Evolutionary conservation across 345 rosid genomes (phyloP), one percentile per base, ranked within the genome.

Genomic region (Boechera divaricarpa): DNA sequence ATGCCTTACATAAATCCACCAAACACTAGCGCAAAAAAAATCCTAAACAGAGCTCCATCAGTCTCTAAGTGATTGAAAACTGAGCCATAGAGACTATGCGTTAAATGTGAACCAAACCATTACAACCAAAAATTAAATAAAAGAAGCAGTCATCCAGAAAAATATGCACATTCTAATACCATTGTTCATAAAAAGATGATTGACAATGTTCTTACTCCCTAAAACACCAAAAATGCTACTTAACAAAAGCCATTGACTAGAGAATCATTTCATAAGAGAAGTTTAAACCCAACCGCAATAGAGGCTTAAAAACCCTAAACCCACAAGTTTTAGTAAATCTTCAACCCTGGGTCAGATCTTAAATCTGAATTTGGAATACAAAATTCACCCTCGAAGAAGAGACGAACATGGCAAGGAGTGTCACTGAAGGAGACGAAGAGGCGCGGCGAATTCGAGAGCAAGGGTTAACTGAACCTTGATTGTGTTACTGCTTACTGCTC

Each of bases 301-400:
- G 10, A 4, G 1, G 24, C 15, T 21, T 21, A 21, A 21, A 21
- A 67, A 49, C 58, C 44, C 11, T 47, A 47, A 64, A 45, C 28
- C 26, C 48, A 16, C 1, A 58, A 7, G 21, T 32, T 58, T 58
- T 32, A 15, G 18, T 28, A 12, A 45, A 45, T 28, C 21, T 12
- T 12, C 5, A 36, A 56, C 38, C 2, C 41, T 33, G 12, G 13
- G 0, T 58, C 39, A 2, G 28, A 64, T 44, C 57, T 49, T 67
- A 52, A 49, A 53, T 53, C 38, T 53, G 44, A 68, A 67, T 28
- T 10, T 35, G 59, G 15, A 51, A 51, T 35, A 67, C 59, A 24
- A 35, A 35, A 67, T 24, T 24, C 12, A 51, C 18, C 70, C 33
- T 67, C 24, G 47, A 67, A 48, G 6, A 47, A 32, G 58, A 49